Percentiles rank a stretch among this genome's conserved stretches.
phyloP scores from a whole-genome alignment of 495 filamentous ascomycete genomes.

The Aspergillus avenaceus region DNA sequence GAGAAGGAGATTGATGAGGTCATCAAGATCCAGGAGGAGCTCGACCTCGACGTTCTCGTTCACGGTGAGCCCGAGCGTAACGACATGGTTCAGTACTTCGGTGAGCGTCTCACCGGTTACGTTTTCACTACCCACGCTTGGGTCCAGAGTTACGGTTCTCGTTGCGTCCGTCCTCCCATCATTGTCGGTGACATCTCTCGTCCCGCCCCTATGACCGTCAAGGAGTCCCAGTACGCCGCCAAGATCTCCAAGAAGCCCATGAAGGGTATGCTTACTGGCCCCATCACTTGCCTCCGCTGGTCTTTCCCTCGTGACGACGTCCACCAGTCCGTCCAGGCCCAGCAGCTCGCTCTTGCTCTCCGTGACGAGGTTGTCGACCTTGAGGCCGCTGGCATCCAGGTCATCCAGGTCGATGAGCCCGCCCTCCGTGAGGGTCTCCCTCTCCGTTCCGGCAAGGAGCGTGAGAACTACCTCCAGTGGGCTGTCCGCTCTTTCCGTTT shows the following conservation, averaged over 20 bases:
- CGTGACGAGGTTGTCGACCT: slow-evolving; percentile 98
- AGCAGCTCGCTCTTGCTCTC: slow-evolving; percentile 96
- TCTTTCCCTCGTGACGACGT: slow-evolving; percentile 99
- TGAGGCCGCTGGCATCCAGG: slow-evolving; percentile 88
- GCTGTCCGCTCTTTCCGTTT: slow-evolving; percentile 96
- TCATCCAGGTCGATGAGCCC: slow-evolving; percentile 99
- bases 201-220: slow-evolving; percentile 95
- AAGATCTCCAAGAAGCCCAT: slow-evolving; percentile 96
- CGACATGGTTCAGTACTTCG: slow-evolving; percentile 99
- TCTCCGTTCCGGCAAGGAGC: slow-evolving; percentile 85
- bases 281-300: slow-evolving; percentile 97
- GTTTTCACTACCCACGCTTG: slow-evolving; percentile 98
- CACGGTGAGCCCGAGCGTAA: slow-evolving; percentile 99
- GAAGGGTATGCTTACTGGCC: slow-evolving; percentile 99
- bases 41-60: slow-evolving; percentile 91
- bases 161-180: slow-evolving; percentile 96
- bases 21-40: slow-evolving; percentile 95
- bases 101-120: slow-evolving; percentile 93
- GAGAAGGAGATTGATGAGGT: slow-evolving; percentile 93
- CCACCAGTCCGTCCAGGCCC: slow-evolving; percentile 96
- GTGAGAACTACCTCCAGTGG: slow-evolving; percentile 92
- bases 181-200: slow-evolving; percentile 97
- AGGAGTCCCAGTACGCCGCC: slow-evolving; percentile 98
- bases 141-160: slow-evolving; percentile 97
- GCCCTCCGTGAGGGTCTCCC: slow-evolving; percentile 98